A percentile compares a stretch with the other conserved stretches of the same genome.
These are phyloP conservation scores for Ceriops zippeliana DNA, from an alignment of 345 rosid species.

Conservation along the genomic window DNA sequence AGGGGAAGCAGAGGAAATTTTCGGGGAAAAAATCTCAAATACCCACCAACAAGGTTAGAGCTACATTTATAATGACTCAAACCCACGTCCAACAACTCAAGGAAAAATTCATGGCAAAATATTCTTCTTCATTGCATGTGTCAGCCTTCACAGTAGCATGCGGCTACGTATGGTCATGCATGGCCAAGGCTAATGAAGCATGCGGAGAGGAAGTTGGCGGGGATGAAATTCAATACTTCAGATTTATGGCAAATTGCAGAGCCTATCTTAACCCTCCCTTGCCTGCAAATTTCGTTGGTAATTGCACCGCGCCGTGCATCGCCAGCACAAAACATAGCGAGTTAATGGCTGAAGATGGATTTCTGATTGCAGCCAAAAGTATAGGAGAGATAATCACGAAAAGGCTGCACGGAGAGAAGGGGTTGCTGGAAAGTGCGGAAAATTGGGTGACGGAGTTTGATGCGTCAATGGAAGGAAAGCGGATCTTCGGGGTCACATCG, in stretches of 20 bases:
- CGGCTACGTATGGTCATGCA: constrained; percentile 36
- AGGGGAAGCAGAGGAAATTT: neutral
- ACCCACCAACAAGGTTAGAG: constrained; percentile 20
- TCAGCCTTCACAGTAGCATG: constrained; percentile 35
- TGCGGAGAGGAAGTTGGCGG: neutral
- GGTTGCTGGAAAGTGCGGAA: constrained; percentile 19
- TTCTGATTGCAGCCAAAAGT: constrained; percentile 25
- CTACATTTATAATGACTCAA: constrained; percentile 27
- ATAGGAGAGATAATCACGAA: constrained; percentile 19
- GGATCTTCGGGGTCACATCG: constrained; percentile 18
- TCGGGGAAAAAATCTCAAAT: no score
- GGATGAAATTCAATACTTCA: constrained; percentile 14
- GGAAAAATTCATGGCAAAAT: constrained; percentile 15
- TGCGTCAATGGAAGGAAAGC: constrained; percentile 16
- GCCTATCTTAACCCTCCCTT: constrained; percentile 21
- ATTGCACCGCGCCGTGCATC: constrained; percentile 31
- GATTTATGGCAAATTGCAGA: constrained; percentile 26
- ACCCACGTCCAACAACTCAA: constrained; percentile 29
- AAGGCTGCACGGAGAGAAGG: constrained; percentile 22
- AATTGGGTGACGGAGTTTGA: constrained; percentile 15
- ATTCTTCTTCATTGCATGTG: neutral
- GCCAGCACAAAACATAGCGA: constrained; percentile 26
- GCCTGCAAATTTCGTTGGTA: constrained; percentile 41
- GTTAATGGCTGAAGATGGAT: constrained; percentile 27
- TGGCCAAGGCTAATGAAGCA: constrained; percentile 20